phyloP scores from a whole-genome alignment of 1,284 basidiomycete species.

The Ceratobasidium sp. region DNA sequence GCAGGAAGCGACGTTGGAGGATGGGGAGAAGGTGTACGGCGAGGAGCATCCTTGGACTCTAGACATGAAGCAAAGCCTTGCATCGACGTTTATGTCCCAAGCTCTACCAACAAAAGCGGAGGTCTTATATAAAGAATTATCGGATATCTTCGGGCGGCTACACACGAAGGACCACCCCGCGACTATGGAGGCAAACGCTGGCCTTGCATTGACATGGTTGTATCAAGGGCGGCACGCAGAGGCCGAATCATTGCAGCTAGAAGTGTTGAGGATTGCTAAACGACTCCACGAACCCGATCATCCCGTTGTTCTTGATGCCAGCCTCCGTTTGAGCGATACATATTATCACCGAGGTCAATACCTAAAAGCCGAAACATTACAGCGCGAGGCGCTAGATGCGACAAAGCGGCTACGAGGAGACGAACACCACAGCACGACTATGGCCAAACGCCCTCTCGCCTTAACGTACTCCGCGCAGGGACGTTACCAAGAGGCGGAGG shows the following conservation, averaged over 20 bases:
- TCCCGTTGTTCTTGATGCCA: too few relatives aligned
- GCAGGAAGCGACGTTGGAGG: not conserved
- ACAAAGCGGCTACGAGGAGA: not conserved
- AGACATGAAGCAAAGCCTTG: not conserved
- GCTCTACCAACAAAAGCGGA: not conserved
- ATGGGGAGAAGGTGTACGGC: not conserved
- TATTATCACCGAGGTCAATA: not conserved
- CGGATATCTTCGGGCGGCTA: too few relatives aligned
- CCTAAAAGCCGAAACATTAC: not conserved
- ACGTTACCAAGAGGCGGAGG: not conserved
- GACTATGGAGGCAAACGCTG: too few relatives aligned
- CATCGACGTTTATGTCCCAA: too few relatives aligned
- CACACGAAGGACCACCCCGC: too few relatives aligned
- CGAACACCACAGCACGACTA: not conserved
- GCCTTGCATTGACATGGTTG: too few relatives aligned
- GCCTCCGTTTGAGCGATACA: too few relatives aligned
- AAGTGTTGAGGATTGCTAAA: too few relatives aligned
- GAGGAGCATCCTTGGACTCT: not conserved
- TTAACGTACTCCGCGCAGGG: not conserved
- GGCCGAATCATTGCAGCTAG: too few relatives aligned
- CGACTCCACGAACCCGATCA: too few relatives aligned
- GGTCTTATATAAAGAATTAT: too few relatives aligned
- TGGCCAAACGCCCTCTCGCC: not conserved
- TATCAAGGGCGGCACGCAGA: too few relatives aligned
- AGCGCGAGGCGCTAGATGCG: not conserved